Evolutionary conservation across 2,329 filamentous ascomycete species (phyloP), one percentile per base, ranked within the genome.

Genomic region (Aspergillus pseudoviridinutans): DNA sequence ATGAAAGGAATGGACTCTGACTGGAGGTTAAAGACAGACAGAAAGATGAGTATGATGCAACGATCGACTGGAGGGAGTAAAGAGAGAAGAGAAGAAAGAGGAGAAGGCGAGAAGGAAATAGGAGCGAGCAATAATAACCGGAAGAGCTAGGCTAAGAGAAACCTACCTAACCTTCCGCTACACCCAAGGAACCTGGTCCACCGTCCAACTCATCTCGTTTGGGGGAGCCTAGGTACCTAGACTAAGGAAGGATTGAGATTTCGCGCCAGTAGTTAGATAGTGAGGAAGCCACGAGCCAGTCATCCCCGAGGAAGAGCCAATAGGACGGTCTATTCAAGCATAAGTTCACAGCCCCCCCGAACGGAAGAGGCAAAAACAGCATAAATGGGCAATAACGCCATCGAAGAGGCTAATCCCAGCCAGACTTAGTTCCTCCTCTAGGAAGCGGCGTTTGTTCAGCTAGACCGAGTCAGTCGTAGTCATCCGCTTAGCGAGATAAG

Each of bases 61-160:
- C 29, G 50, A 47, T 47, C 38, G 46, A 49, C 38, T 42, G 42
- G 22, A 41, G 24, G n/a, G 24, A 24, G 42, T 42, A 42, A 28
- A 28, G 46, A 24, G 51, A 46, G 51, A 46, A 28, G 46, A n/a
- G 20, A 53, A 49, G 27, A 27, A 49, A 29, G 22, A 38, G 28
- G 46, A 55, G 46, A 51, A 57, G 58, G 50, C 41, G 57, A 56
- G 22, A 47, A 14, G 12, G 9, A 22, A 25, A 17, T 14, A 27
- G 24, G 44, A 47, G 22, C 44, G 44, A 47, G 10, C 17, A 47
- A 47, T 47, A 47, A 25, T 12, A 47, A 47, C 22, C 22, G 12
- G 22, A 47, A 47, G 22, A 22, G 22, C 44, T 47, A 14, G 44
- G 10, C 32, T 17, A 17, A 17, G 14, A 38, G 32, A 17, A 29